Base-by-base conservation (phyloP, 1,139 yeast species). In the Pneumocystis carinii region DNA sequence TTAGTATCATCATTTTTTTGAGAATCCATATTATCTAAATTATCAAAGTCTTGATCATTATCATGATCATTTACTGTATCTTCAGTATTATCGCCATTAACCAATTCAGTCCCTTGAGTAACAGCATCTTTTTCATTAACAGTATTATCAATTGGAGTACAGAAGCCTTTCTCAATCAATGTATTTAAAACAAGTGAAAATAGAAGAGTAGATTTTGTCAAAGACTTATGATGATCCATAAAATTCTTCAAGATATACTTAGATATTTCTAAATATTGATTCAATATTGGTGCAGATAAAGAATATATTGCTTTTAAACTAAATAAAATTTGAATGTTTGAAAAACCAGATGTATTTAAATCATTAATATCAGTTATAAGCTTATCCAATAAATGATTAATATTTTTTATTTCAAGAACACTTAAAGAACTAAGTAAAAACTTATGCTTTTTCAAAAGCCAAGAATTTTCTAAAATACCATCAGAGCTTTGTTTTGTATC, bases 1-100 rank as follows among this genome's bases (percentile, higher is more conserved):
- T 58, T 60, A 17, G 39, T 32, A 19, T 85, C 82, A 62, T 85
- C 81, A 42, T 84, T 79, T 24, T 85, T 82, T 61, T 84, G 79
- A 66, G 86, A 82, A 41, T 89, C 94, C 65, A 86, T 83, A 70
- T 90, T 88, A 8, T 85, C 87, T 63, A 85, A 83, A 71, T 90
- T 95, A 1, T 96, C 96, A 71, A 88, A 85, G 71, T 92, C 97
- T 8, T 85, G 78, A 64, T 90, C 78, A 72, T 92, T 97, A 69
- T 90, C 97, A 69, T 92, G 97, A 62, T 90, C 95, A 66, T 86
- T 96, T 63, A 86, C 90, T 29, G 97, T 98, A 72, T 92, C 97
- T 61, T 98, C 99, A 56, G 92, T 78, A 12, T 98, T 98, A n/a
- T 96, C 88, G 62, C 98, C 98, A 62, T 85, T 81, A 53, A 72